Evolutionary conservation across 2,329 filamentous ascomycete genomes (phyloP).

Genomic region (Apiospora hydei): DNA sequence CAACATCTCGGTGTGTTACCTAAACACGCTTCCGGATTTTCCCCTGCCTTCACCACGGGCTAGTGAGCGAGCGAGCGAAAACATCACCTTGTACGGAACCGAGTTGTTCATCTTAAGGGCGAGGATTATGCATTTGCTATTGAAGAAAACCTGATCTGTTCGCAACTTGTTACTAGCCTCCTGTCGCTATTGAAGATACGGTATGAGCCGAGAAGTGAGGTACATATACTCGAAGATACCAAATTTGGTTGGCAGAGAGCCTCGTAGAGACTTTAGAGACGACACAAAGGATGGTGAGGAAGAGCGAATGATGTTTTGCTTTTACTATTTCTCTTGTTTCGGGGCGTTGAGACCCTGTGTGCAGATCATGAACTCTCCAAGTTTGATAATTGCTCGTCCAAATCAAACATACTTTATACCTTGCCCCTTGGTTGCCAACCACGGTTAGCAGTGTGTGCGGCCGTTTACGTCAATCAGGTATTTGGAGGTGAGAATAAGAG

Average conservation of each 20-base stretch:
- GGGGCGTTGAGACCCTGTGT: background rate
- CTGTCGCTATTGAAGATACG: background rate
- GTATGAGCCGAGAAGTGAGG: background rate
- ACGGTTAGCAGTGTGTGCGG: no score
- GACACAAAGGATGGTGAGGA: background rate
- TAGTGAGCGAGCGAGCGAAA: background rate
- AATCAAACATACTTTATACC: background rate
- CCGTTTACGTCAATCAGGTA: no score
- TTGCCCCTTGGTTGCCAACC: no score
- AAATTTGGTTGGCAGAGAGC: background rate
- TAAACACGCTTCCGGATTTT: background rate
- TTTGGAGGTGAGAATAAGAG: no score
- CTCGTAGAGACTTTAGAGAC: background rate
- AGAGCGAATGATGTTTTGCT: background rate
- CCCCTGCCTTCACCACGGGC: background rate
- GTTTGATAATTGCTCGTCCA: background rate
- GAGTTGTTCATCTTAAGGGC: background rate
- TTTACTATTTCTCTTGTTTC: background rate
- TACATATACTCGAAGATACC: background rate
- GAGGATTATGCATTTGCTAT: background rate
- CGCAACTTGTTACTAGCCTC: background rate
- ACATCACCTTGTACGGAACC: background rate
- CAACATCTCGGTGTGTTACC: background rate
- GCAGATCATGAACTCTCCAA: background rate
- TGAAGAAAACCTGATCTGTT: background rate